Percentiles rank a stretch among this genome's conserved stretches.
Evolutionary conservation across 2,329 filamentous ascomycete genomes (phyloP).

Genomic region (Daldinia sp.): DNA sequence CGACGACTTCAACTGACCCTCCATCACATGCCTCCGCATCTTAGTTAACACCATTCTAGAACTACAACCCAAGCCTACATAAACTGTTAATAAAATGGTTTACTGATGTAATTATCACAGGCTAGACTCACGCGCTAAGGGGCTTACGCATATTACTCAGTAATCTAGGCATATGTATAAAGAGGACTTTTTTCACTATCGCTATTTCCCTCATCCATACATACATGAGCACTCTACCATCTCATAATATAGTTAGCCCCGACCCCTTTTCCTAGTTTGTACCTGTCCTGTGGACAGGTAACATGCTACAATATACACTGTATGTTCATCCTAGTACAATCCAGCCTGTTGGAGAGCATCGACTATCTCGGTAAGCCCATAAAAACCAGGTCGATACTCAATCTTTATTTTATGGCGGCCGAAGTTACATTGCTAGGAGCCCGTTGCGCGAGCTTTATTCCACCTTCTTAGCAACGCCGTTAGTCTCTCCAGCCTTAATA

Average conservation of each 20-base stretch:
- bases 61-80: not conserved
- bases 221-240: not conserved
- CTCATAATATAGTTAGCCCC: not conserved
- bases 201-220: not conserved
- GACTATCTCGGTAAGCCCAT: not conserved
- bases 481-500: not conserved
- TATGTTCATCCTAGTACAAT: too few species aligned
- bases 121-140: not conserved
- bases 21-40: constrained; percentile 14
- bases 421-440: not conserved
- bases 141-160: not conserved
- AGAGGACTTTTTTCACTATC: not conserved
- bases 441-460: constrained; percentile 10
- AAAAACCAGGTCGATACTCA: not conserved
- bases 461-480: constrained; percentile 6
- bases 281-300: not conserved
- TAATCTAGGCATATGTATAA: not conserved
- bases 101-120: not conserved
- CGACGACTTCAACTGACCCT: constrained; percentile 14
- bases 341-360: not conserved
- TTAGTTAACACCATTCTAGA: not conserved
- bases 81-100: not conserved
- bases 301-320: not conserved
- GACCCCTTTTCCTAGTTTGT: not conserved
- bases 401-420: not conserved